phyloP scores from a whole-genome alignment of 805 yeast species.

The Schizosaccharomyces lindneri region DNA sequence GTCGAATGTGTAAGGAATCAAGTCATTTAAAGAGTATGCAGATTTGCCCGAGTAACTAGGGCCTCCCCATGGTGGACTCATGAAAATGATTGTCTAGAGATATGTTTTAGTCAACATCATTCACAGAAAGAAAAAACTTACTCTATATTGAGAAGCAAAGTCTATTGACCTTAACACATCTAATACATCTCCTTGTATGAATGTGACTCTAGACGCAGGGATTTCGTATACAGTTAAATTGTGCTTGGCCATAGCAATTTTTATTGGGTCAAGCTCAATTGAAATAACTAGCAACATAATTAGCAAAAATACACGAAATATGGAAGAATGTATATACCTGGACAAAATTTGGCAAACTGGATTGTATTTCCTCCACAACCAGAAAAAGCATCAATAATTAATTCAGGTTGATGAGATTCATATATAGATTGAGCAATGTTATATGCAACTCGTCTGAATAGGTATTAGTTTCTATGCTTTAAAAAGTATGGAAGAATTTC shows the following conservation, averaged over 20 bases:
- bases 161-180: not conserved
- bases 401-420: not conserved
- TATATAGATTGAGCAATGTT: conserved; percentile 10
- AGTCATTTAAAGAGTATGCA: conserved; percentile 6
- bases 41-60: conserved; percentile 6
- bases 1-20: conserved; percentile 7
- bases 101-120: not conserved
- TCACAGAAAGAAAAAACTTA: not conserved
- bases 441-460: conserved; percentile 13
- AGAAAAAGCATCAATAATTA: conserved; percentile 38
- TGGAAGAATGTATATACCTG: not conserved
- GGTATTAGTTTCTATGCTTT: conserved; percentile 25
- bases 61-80: conserved; percentile 80
- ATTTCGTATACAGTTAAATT: conserved; percentile 39
- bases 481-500: not conserved
- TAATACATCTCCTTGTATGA: conserved; percentile 25
- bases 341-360: conserved; percentile 30
- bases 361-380: conserved; percentile 69
- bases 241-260: conserved; percentile 38
- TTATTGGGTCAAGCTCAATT: conserved; percentile 33
- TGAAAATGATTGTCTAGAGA: conserved; percentile 22
- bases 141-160: not conserved
- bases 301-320: not conserved
- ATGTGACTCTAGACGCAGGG: conserved; percentile 21
- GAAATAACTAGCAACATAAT: conserved; percentile 22